Base-by-base conservation (phyloP, 2,329 filamentous ascomycete genomes). In the Metarhizium album region DNA sequence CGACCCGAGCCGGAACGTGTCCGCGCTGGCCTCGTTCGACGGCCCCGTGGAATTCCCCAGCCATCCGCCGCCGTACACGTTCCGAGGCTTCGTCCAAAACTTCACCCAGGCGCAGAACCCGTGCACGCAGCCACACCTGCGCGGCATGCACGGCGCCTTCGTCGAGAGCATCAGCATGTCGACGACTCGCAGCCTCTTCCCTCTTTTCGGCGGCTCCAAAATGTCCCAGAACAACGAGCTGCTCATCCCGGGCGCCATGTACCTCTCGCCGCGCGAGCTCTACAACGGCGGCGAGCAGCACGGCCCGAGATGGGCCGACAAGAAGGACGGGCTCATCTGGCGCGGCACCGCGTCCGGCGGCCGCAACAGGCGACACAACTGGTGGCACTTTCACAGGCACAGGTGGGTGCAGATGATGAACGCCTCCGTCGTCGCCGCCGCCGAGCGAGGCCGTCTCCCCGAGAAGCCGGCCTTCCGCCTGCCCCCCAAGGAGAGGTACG, bases 381-480 rank as follows among this genome's bases (percentile, higher is more conserved):
- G 80, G 80, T 69, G 66, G 16, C 72, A 74, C 14, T 82, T 82
- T 57, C 80, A 83, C 53, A 75, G 80, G 16, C 80, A 82, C 56
- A 77, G 52, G 64, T 83, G 35, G 42, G 45, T 53, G 33, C 16
- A 75, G 50, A 79, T 83, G 76, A 63, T 80, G 37, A 83, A 84
- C 56, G 73, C 73, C 3, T 80, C 78, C 1, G 71, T 66, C 13
- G 74, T 79, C 23, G 59, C 59, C 20, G 56, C 62, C 6, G 66
- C 73, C 9, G 45, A 53, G 18, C 7, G 35, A 6, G 22, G 4
- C 45, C 45, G 6, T 35, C 1, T 9, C 27, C 3, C 4, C 27
- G 27, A 29, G 27, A 29, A 6, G 24, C 8, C 24, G 24, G 8
- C 24, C 7, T 29, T 29, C 27, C 7, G 4, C 7, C 27, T 29